Conservation (phyloP, 23 red algal genomes). For the Cyanidiococcus yangmingshanensis region DNA sequence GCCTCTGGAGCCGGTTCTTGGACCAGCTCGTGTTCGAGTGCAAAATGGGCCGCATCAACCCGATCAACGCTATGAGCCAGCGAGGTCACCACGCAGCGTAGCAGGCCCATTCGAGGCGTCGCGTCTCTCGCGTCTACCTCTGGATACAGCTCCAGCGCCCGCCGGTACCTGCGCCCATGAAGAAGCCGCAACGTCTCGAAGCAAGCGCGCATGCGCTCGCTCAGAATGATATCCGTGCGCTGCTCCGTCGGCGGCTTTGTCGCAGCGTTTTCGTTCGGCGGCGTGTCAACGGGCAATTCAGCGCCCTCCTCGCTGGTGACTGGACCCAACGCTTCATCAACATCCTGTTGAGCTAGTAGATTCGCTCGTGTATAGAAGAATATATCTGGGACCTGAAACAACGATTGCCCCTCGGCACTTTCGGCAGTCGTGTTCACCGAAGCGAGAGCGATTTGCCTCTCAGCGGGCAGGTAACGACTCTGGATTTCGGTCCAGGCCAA, state of each 20-base stretch:
- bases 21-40: background rate
- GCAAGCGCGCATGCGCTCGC: background rate
- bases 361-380: conserved; percentile 16
- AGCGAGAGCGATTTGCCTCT: background rate
- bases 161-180: background rate
- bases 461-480: conserved; percentile 3
- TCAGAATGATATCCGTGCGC: background rate
- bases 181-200: background rate
- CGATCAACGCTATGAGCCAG: background rate
- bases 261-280: background rate
- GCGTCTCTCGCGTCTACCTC: background rate
- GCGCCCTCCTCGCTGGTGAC: background rate
- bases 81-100: background rate
- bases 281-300: background rate
- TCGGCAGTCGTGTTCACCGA: background rate
- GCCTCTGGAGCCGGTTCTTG: background rate
- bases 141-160: background rate
- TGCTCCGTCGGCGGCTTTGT: background rate
- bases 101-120: background rate
- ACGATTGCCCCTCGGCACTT: background rate
- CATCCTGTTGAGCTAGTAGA: background rate
- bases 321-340: background rate
- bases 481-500: conserved; percentile 6
- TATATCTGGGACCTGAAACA: background rate
- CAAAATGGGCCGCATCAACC: conserved; percentile 9